These are phyloP conservation scores for Chalciporus piperatus DNA, from an alignment of 768 basidiomycete species.

Conservation along the genomic window DNA sequence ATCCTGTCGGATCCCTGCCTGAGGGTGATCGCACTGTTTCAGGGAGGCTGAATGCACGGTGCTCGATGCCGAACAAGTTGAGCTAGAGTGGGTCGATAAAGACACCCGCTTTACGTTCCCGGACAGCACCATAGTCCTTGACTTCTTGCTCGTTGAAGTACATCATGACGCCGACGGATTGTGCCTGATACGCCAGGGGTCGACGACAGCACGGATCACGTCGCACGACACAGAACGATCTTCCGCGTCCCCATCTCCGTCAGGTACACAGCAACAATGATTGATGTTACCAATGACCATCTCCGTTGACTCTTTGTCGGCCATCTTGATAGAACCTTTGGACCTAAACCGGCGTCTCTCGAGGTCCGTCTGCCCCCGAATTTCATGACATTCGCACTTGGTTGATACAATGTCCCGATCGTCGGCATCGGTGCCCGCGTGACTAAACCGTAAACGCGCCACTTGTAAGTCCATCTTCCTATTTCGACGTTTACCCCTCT, in stretches of 20 bases:
- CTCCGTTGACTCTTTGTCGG: too few relatives aligned
- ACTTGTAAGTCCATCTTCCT: not conserved
- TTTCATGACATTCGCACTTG: constrained; percentile 3
- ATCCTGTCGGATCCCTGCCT: too few relatives aligned
- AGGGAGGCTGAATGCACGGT: too few relatives aligned
- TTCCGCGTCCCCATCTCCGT: not conserved
- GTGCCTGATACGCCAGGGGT: not conserved
- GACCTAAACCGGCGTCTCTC: not conserved
- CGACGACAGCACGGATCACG: not conserved
- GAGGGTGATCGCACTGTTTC: too few relatives aligned
- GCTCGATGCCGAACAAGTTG: too few relatives aligned
- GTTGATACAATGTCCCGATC: constrained; percentile 4
- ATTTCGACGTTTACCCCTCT: not conserved
- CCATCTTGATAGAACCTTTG: not conserved
- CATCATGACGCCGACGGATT: too few relatives aligned
- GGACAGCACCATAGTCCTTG: too few relatives aligned
- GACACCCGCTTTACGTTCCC: too few relatives aligned
- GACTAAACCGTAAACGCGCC: not conserved
- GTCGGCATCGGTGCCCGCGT: not conserved
- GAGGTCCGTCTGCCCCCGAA: not conserved
- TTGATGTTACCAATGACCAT: not conserved
- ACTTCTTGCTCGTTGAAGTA: too few relatives aligned
- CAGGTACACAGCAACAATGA: not conserved
- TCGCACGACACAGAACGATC: not conserved
- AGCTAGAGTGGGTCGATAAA: too few relatives aligned